A percentile compares a stretch with the other conserved stretches of the same genome.
Conservation (phyloP, 2,329 filamentous ascomycete species). For the Madurella mycetomatis region DNA sequence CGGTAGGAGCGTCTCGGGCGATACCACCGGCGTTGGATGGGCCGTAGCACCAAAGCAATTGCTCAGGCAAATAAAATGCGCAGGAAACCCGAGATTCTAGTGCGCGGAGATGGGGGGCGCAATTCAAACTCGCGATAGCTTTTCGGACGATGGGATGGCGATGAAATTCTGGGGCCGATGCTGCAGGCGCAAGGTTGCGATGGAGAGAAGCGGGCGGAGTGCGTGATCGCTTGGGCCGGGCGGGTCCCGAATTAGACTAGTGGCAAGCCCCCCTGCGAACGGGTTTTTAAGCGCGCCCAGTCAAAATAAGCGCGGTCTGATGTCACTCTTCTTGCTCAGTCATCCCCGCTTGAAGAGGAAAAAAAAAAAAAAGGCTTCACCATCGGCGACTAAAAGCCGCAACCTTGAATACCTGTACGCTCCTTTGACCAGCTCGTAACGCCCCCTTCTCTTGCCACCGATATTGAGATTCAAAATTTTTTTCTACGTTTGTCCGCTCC, state of each 20-base stretch:
- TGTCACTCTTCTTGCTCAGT: conserved; percentile 8
- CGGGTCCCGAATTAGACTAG: conserved; percentile 20
- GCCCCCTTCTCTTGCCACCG: too few species aligned
- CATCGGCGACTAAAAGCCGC: too few species aligned
- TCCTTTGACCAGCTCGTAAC: too few species aligned
- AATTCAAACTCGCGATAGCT: conserved; percentile 11
- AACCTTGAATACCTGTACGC: too few species aligned
- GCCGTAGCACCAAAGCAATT: neutral
- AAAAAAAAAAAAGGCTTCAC: too few species aligned
- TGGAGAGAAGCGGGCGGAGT: conserved; percentile 20
- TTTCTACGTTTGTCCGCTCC: too few species aligned
- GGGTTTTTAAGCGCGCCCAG: conserved; percentile 19
- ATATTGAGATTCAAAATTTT: too few species aligned
- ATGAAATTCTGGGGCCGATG: conserved; percentile 22
- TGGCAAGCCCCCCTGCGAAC: conserved; percentile 15
- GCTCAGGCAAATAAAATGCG: neutral
- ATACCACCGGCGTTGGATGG: neutral
- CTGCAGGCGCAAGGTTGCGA: conserved; percentile 25
- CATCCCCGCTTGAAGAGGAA: neutral
- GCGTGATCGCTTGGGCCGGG: conserved; percentile 23
- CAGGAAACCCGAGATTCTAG: neutral
- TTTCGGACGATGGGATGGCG: conserved; percentile 17
- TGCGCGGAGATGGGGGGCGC: conserved; percentile 7
- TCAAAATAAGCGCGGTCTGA: conserved; percentile 23
- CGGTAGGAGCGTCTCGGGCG: conserved; percentile 1